Conservation (phyloP, 2,329 filamentous ascomycete species). For the Botryotinia convoluta region DNA sequence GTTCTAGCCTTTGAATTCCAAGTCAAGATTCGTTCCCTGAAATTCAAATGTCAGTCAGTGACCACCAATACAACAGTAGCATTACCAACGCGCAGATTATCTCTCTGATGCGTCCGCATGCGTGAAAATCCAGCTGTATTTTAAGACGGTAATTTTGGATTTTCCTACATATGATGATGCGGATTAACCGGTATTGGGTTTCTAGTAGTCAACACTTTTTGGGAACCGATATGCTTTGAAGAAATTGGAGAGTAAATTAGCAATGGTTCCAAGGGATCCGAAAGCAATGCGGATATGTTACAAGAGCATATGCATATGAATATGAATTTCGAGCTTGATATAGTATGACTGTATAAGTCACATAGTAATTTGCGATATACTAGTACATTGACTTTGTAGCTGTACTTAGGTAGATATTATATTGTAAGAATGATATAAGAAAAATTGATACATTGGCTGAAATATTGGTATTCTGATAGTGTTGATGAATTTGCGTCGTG, state of each 20-base stretch:
- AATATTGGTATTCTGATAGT: background rate
- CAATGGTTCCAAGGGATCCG: background rate
- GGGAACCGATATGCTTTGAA: slow-evolving; percentile 1
- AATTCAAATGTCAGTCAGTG: background rate
- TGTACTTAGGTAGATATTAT: background rate
- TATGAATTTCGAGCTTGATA: background rate
- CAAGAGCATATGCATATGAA: background rate
- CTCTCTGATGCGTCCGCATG: background rate
- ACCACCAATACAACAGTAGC: slow-evolving; percentile 4
- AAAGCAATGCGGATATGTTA: background rate
- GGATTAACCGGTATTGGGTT: background rate
- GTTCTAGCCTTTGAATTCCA: background rate
- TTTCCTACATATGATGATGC: background rate
- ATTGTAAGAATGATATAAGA: background rate
- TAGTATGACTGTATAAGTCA: background rate
- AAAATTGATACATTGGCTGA: background rate
- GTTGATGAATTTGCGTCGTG: background rate
- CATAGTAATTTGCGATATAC: background rate
- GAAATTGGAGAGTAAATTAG: background rate
- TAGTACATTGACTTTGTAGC: background rate
- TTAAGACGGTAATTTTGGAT: background rate
- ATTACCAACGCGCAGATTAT: background rate
- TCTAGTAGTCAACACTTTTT: background rate
- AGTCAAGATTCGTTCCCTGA: background rate
- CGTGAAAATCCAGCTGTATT: background rate